These are phyloP conservation scores for Colletotrichum sp. DNA, from an alignment of 2,329 filamentous ascomycete species.

Conservation along the genomic window DNA sequence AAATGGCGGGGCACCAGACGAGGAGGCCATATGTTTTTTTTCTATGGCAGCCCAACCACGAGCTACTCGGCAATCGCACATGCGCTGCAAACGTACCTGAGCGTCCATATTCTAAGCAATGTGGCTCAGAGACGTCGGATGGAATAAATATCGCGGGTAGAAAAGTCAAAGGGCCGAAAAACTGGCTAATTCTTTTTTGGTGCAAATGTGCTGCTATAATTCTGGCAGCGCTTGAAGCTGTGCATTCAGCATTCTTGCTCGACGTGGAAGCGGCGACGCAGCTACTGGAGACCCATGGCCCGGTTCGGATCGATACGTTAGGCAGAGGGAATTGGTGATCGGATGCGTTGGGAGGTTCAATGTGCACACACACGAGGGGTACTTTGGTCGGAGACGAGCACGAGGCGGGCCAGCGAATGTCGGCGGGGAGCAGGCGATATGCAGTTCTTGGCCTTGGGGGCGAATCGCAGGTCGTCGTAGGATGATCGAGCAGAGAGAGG, in stretches of 20 bases:
- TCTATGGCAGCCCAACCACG: not conserved
- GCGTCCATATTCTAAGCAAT: constrained; percentile 47
- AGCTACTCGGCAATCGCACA: constrained; percentile 1
- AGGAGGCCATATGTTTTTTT: not conserved
- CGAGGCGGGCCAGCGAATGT: not conserved
- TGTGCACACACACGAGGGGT: constrained; percentile 19
- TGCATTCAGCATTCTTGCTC: constrained; percentile 47
- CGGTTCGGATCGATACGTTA: constrained; percentile 25
- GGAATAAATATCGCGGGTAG: not conserved
- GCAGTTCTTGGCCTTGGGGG: not conserved
- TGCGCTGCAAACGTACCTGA: constrained; percentile 44
- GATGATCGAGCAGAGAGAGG: not conserved
- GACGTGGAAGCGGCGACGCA: constrained; percentile 34
- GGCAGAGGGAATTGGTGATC: not conserved
- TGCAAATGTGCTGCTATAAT: constrained; percentile 44
- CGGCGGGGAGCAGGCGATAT: not conserved
- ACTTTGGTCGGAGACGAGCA: constrained; percentile 20
- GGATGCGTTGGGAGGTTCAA: constrained; percentile 5
- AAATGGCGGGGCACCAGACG: constrained; percentile 30
- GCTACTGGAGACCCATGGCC: constrained; percentile 48
- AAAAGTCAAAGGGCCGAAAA: constrained; percentile 9
- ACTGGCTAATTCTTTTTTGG: constrained; percentile 3
- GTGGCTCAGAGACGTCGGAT: not conserved
- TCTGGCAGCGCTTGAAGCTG: constrained; percentile 42
- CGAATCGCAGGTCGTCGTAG: not conserved